A percentile compares a stretch with the other conserved stretches of the same genome.
Evolutionary conservation across 148 eudicot species (phyloP).

Genomic region (Agrostemma githago): DNA sequence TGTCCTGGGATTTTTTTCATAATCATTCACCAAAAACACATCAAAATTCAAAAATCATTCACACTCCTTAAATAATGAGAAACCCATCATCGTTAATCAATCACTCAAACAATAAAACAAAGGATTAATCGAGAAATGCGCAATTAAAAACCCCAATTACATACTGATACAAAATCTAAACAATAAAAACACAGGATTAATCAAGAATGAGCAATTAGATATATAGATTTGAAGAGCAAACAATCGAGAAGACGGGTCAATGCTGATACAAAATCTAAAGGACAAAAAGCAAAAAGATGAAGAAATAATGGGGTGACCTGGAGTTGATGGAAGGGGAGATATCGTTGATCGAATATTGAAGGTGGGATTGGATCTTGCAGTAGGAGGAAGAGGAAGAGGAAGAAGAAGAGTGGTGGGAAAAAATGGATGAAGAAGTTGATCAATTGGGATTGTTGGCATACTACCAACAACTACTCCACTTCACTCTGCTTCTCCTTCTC

Average conservation of each 20-base stretch:
- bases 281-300: not conserved
- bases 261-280: not conserved
- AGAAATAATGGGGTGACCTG: slow-evolving; percentile 16
- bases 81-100: not conserved
- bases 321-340: not conserved
- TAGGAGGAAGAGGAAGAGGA: slow-evolving; percentile 1
- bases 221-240: too few relatives aligned
- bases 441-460: not conserved
- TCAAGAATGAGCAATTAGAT: too few relatives aligned
- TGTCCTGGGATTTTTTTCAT: not conserved
- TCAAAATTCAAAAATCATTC: not conserved
- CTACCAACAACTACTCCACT: not conserved
- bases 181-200: too few relatives aligned
- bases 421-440: slow-evolving; percentile 7
- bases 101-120: slow-evolving; percentile 5
- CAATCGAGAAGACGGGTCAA: slow-evolving; percentile 8
- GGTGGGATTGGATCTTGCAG: not conserved
- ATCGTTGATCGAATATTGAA: slow-evolving; percentile 3
- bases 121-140: not conserved
- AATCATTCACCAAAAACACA: not conserved
- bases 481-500: not conserved
- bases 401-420: slow-evolving; percentile 19
- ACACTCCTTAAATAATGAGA: not conserved
- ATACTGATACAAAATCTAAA: not conserved
- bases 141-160: not conserved